These are phyloP conservation scores for Leishmania mexicana DNA, from an alignment of 208 protist genomes.

Conservation along the genomic window DNA sequence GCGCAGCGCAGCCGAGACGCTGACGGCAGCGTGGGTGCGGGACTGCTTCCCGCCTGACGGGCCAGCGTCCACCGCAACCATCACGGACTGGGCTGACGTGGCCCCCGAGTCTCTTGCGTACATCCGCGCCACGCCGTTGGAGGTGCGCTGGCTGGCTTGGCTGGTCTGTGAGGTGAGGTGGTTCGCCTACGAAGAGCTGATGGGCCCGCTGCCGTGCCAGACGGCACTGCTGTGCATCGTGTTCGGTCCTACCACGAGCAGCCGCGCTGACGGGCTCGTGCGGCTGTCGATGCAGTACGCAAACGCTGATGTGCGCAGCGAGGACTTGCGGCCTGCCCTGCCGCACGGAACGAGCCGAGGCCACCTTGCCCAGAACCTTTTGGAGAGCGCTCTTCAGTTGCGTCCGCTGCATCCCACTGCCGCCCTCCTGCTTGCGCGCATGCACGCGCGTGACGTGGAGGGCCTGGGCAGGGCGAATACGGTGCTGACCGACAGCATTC, in stretches of 20 bases:
- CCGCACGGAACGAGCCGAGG: conserved; percentile 11
- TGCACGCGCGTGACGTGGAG: conserved; percentile 21
- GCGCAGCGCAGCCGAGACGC: conserved; percentile 13
- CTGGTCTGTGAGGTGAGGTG: conserved; percentile 25
- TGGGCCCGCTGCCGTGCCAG: conserved; percentile 7
- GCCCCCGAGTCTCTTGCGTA: conserved; percentile 12
- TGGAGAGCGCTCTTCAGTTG: conserved; percentile 32
- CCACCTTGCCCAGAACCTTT: conserved; percentile 26
- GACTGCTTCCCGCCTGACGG: conserved; percentile 20
- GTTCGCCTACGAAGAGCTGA: conserved; percentile 28
- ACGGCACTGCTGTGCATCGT: conserved; percentile 13
- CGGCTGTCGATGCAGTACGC: conserved; percentile 29
- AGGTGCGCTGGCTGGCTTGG: conserved; percentile 31
- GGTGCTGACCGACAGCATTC: conserved; percentile 30
- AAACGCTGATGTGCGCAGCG: conserved; percentile 16
- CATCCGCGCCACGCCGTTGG: conserved; percentile 14
- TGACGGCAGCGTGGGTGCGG: conserved; percentile 21
- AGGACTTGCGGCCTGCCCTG: conserved; percentile 23
- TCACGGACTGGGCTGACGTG: conserved; percentile 8
- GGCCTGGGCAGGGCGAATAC: conserved; percentile 7
- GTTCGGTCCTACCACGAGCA: conserved; percentile 7
- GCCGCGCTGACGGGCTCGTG: conserved; percentile 23
- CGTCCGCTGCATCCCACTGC: conserved; percentile 23
- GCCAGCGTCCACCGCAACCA: conserved; percentile 1
- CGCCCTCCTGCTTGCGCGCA: conserved; percentile 30